Evolutionary conservation across 306 rosid genomes (phyloP).

Genomic region (Sophora flavescens): DNA sequence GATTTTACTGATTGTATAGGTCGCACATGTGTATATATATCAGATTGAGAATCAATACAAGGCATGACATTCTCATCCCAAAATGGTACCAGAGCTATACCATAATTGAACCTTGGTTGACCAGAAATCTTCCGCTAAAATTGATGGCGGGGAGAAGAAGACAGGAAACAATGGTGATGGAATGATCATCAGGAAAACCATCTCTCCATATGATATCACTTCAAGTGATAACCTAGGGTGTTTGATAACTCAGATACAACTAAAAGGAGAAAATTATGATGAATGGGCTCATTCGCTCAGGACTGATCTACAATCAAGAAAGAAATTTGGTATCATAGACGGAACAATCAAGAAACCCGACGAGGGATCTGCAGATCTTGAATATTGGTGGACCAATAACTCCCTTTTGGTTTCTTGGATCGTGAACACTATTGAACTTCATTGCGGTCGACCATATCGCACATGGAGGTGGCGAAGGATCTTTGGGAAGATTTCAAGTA

Average conservation of each 20-base stretch:
- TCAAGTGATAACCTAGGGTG: too few relatives aligned
- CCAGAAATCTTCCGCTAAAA: not conserved
- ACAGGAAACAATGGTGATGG: too few relatives aligned
- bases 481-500: not conserved
- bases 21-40: too few relatives aligned
- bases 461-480: not conserved
- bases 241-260: too few relatives aligned
- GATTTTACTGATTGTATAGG: too few relatives aligned
- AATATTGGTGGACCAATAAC: not conserved
- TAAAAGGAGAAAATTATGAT: too few relatives aligned
- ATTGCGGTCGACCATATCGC: not conserved
- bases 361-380: not conserved
- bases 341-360: not conserved
- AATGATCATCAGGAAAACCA: too few relatives aligned
- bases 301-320: too few relatives aligned
- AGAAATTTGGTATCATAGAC: not conserved
- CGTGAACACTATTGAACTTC: not conserved
- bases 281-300: too few relatives aligned
- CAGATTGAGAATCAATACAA: too few relatives aligned
- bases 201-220: too few relatives aligned
- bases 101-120: not conserved
- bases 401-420: constrained; percentile 4
- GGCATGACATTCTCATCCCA: too few relatives aligned
- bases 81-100: not conserved
- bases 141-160: not conserved